phyloP scores from a whole-genome alignment of 352 stramenopile species.

The Globisporangium viniferum region DNA sequence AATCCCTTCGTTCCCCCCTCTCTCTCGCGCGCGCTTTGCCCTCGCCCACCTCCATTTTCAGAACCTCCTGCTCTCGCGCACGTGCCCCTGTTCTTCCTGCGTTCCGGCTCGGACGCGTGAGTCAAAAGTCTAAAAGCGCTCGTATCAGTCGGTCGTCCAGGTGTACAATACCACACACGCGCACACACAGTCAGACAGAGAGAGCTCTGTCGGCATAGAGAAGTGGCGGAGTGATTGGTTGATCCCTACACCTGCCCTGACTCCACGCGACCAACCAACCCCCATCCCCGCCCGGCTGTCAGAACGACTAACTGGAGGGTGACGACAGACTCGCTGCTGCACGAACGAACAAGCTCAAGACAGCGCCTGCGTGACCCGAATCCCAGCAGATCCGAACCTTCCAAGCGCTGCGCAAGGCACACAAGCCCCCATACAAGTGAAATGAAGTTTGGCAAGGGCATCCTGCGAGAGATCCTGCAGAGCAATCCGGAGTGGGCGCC shows the following conservation, averaged over 20 bases:
- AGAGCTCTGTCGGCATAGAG: neutral
- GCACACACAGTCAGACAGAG: neutral
- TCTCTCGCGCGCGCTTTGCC: neutral
- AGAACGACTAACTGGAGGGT: neutral
- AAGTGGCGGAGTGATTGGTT: neutral
- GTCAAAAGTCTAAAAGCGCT: neutral
- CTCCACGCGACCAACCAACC: neutral
- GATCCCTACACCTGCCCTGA: neutral
- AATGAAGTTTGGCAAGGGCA: constrained; percentile 86
- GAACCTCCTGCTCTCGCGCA: constrained; percentile 1
- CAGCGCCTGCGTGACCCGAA: neutral
- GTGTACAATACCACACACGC: neutral
- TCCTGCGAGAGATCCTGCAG: constrained; percentile 66
- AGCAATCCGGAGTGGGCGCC: constrained; percentile 81
- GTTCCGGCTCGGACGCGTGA: neutral
- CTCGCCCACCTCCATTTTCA: constrained; percentile 5
- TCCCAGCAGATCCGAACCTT: neutral
- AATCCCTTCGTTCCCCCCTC: neutral
- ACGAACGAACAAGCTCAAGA: neutral
- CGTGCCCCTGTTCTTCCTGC: neutral
- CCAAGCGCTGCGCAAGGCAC: neutral
- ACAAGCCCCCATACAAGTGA: neutral
- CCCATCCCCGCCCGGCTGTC: neutral
- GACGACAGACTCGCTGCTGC: neutral
- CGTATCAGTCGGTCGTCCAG: neutral